phyloP scores from a whole-genome alignment of 495 filamentous ascomycete genomes.

The Xylaria cubensis region DNA sequence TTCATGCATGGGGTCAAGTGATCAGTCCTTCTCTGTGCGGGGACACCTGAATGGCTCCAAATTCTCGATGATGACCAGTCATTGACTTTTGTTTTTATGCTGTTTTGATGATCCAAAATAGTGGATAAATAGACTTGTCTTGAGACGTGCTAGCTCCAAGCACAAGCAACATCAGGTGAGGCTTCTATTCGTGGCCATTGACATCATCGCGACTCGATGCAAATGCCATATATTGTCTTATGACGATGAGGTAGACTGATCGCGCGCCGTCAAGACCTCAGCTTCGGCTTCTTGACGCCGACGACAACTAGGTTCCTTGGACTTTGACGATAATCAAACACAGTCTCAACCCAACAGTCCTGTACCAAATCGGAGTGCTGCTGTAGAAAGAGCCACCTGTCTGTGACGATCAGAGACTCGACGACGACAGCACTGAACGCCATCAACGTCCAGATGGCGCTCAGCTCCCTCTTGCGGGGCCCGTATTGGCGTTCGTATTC shows the following conservation, averaged over 20 bases:
- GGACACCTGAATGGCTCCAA: slow-evolving; percentile 22
- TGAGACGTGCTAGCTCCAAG: slow-evolving; percentile 2
- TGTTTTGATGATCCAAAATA: slow-evolving; percentile 1
- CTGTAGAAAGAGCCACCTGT: slow-evolving; percentile 86
- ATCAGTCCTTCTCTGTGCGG: slow-evolving; percentile 31
- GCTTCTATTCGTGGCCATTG: slow-evolving; percentile 8
- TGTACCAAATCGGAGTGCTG: slow-evolving; percentile 73
- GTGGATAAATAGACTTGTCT: slow-evolving; percentile 1
- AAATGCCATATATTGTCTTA: neutral
- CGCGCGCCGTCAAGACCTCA: slow-evolving; percentile 20
- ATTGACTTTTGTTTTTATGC: neutral
- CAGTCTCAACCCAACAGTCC: slow-evolving; percentile 87
- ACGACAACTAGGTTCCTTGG: slow-evolving; percentile 90
- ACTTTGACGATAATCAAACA: slow-evolving; percentile 89
- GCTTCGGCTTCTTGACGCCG: slow-evolving; percentile 74
- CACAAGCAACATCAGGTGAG: slow-evolving; percentile 3
- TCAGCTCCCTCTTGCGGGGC: slow-evolving; percentile 79
- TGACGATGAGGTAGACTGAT: neutral
- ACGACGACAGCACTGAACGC: slow-evolving; percentile 88
- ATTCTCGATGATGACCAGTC: slow-evolving; percentile 7
- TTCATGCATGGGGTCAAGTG: slow-evolving; percentile 43
- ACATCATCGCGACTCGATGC: neutral
- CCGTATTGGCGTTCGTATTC: slow-evolving; percentile 69
- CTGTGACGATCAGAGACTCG: slow-evolving; percentile 88
- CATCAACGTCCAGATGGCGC: slow-evolving; percentile 91